Conservation (phyloP, 495 filamentous ascomycete species). For the Rhizodiscina lignyota region DNA sequence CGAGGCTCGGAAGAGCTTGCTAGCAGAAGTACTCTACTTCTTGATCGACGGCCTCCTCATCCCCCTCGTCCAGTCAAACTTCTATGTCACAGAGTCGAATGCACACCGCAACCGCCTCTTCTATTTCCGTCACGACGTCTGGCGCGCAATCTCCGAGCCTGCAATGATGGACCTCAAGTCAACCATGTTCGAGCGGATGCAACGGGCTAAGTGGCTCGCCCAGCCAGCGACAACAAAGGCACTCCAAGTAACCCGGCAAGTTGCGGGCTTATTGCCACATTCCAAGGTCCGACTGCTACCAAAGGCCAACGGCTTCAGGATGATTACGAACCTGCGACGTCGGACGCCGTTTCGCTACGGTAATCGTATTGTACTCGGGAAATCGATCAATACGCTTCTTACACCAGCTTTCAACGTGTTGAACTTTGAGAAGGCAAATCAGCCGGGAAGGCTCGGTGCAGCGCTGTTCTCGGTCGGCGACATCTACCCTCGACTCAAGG, state of each 20-base stretch:
- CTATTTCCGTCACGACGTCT: conserved; percentile 89
- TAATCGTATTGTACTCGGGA: conserved; percentile 34
- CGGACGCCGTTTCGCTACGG: conserved; percentile 34
- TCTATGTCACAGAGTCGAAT: conserved; percentile 88
- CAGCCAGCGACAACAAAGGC: conserved; percentile 39
- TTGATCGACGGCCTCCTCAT: conserved; percentile 82
- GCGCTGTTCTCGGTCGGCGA: conserved; percentile 69
- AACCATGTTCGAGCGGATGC: conserved; percentile 69
- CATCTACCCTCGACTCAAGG: conserved; percentile 57
- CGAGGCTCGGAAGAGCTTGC: conserved; percentile 60
- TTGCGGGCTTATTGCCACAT: conserved; percentile 42
- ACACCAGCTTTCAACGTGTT: conserved; percentile 61
- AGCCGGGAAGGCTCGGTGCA: conserved; percentile 49
- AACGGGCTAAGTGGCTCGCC: too few relatives aligned
- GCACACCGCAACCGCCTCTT: conserved; percentile 67
- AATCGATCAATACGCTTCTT: conserved; percentile 69
- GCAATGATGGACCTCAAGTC: conserved; percentile 50
- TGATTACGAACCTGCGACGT: conserved; percentile 72
- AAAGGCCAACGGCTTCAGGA: conserved; percentile 52
- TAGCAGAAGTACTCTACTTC: conserved; percentile 80
- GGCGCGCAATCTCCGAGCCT: conserved; percentile 60
- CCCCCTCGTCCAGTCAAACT: conserved; percentile 71
- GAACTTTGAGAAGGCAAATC: conserved; percentile 52
- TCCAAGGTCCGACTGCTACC: conserved; percentile 70
- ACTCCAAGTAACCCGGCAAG: conserved; percentile 16